phyloP scores from a whole-genome alignment of 495 filamentous ascomycete genomes.

The Lindgomyces ingoldianus region DNA sequence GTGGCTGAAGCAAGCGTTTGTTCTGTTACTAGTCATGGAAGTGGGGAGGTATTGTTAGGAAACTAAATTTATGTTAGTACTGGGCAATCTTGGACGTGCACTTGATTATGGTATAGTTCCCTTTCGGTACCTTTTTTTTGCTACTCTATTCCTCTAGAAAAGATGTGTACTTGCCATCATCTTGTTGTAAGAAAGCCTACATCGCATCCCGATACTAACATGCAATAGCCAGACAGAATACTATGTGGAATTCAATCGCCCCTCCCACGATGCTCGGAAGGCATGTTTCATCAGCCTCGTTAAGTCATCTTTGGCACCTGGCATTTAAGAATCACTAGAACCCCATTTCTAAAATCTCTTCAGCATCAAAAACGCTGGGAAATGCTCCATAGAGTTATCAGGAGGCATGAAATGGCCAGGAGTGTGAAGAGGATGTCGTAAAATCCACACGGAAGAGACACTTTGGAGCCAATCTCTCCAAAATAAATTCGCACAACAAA shows the following conservation, averaged over 20 bases:
- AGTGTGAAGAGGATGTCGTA: constrained; percentile 16
- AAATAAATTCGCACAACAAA: constrained; percentile 7
- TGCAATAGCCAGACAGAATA: constrained; percentile 7
- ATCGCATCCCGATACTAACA: constrained; percentile 21
- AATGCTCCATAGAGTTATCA: constrained; percentile 19
- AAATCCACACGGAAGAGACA: too few species aligned
- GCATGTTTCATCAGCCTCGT: constrained; percentile 9
- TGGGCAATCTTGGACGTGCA: too few species aligned
- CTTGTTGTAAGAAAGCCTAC: too few species aligned
- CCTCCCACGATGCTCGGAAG: constrained; percentile 9
- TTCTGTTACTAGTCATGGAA: too few species aligned
- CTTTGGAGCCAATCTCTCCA: constrained; percentile 6
- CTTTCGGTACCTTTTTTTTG: too few species aligned
- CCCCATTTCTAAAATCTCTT: neutral
- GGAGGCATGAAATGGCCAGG: constrained; percentile 1
- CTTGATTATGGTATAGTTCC: too few species aligned
- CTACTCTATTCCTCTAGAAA: too few species aligned
- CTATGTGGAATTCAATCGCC: constrained; percentile 20
- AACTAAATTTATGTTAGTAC: too few species aligned
- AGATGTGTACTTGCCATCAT: too few species aligned
- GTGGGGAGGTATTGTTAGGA: too few species aligned
- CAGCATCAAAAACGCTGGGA: constrained; percentile 21
- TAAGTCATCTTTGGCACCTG: constrained; percentile 1
- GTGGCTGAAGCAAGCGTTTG: too few species aligned
- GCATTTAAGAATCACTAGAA: constrained; percentile 7